Evolutionary conservation across 495 filamentous ascomycete genomes (phyloP), one percentile per base, ranked within the genome.

Genomic region (Hypoxylon rickii): DNA sequence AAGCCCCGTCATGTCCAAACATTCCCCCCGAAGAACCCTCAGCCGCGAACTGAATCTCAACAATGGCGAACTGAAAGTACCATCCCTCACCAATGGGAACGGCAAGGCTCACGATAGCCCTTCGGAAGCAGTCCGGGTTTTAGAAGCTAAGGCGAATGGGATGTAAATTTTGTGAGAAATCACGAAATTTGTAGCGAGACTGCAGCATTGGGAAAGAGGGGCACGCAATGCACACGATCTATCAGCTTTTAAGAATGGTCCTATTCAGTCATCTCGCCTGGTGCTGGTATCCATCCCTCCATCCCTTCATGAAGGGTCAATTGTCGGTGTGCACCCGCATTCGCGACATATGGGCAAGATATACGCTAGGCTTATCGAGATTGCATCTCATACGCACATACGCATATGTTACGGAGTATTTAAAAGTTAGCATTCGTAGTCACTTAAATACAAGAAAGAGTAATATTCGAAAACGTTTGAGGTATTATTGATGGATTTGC

Each of bases 1-100:
- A 29, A 86, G 80, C 21, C 83, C 83, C 4, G 69, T 83, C 15
- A 65, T 80, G 1, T 72, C 78, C 38, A 72, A 79, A 47, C 74
- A 74, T 2, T 69, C 56, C 16, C 64, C 66, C 19, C 63, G 70
- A 41, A 61, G 63, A 21, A 58, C 48, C 13, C 51, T 67, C 6
- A 73, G 73, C 41, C 65, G 71, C 51, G 68, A 74, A 15, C 38
- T 75, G 17, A 59, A 75, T 42, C 67, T 77, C 13, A 67, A 73
- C 31, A 47, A 46, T 29, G 39, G 21, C n/a, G 41, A 13, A 19
- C 33, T 58, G 13, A 43, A 36, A 12, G 51, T 53, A 16, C 39
- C 41, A n/a, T 55, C 62, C n/a, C 50, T 43, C 17, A 40, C 67
- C 17, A 72, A 77, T 52, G 66, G 70, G 32, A 26, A 40, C 17